Evolutionary conservation across 2,329 filamentous ascomycete species (phyloP).

Genomic region (Aureobasidium subglaciale): DNA sequence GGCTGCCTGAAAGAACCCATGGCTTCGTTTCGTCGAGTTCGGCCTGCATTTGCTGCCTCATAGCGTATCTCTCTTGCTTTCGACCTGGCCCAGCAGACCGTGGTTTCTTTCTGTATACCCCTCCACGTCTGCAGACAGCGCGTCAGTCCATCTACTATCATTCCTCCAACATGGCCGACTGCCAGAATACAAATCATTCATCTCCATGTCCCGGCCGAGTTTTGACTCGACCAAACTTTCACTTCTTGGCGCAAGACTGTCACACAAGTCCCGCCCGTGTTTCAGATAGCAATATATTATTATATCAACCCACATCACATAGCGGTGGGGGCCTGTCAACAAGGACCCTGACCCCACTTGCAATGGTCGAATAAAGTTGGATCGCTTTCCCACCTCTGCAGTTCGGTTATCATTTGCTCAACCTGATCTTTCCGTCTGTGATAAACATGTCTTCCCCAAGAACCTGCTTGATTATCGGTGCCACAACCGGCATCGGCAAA

Average conservation of each 20-base stretch:
- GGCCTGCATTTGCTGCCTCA: neutral
- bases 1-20: neutral
- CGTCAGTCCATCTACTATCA: neutral
- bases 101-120: slow-evolving; percentile 8
- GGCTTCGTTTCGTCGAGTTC: neutral
- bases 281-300: neutral
- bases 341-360: neutral
- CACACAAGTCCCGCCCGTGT: neutral
- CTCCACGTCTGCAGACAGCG: slow-evolving; percentile 2
- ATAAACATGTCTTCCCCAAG: neutral
- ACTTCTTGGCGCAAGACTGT: neutral
- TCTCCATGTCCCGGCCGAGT: neutral
- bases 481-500: neutral
- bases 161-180: neutral
- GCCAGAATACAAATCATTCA: neutral
- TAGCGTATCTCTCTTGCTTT: neutral
- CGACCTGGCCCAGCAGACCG: neutral
- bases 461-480: neutral
- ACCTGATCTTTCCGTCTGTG: too few relatives aligned
- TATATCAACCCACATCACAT: neutral
- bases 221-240: neutral
- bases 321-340: neutral
- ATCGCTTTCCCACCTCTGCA: too few relatives aligned
- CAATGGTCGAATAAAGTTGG: neutral
- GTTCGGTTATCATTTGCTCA: neutral